These are phyloP conservation scores for Papiliotrema fonsecae DNA, from an alignment of 1,284 basidiomycete species.

Conservation along the genomic window DNA sequence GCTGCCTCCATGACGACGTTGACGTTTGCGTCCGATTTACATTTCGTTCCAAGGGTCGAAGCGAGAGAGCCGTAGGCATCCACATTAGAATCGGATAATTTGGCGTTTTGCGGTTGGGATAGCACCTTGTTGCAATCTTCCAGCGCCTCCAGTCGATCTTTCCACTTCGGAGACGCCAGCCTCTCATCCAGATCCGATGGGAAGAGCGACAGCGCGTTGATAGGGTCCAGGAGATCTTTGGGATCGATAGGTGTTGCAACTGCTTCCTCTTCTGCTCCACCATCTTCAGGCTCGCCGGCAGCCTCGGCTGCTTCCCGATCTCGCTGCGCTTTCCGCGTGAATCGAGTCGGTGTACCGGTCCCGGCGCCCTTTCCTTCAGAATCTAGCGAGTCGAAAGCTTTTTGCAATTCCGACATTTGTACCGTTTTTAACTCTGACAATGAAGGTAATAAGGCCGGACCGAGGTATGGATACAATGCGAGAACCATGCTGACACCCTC, in stretches of 20 bases:
- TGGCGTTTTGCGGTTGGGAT: conserved; percentile 58
- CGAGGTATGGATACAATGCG: conserved; percentile 81
- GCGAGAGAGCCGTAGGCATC: conserved; percentile 37
- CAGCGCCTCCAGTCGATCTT: conserved; percentile 89
- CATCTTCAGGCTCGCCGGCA: conserved; percentile 41
- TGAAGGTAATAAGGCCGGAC: conserved; percentile 78
- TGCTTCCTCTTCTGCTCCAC: conserved; percentile 43
- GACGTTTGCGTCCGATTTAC: conserved; percentile 89
- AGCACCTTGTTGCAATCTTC: conserved; percentile 76
- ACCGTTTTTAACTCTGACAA: conserved; percentile 93
- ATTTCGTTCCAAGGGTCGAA: conserved; percentile 68
- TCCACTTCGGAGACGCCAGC: conserved; percentile 92
- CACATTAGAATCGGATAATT: conserved; percentile 69
- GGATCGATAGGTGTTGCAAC: conserved; percentile 61
- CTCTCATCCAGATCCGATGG: conserved; percentile 68
- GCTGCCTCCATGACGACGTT: conserved; percentile 91
- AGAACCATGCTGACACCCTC: conserved; percentile 78
- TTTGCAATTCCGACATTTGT: conserved; percentile 94
- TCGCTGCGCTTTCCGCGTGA: conserved; percentile 72
- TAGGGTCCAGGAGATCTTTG: conserved; percentile 74
- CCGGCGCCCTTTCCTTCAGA: conserved; percentile 77
- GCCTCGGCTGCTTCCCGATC: conserved; percentile 59
- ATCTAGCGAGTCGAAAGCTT: conserved; percentile 80
- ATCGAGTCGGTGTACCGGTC: conserved; percentile 67
- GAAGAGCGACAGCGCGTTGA: conserved; percentile 70